Base-by-base conservation (phyloP, 75 land plant species). In the Pseudotsuga menziesii region DNA sequence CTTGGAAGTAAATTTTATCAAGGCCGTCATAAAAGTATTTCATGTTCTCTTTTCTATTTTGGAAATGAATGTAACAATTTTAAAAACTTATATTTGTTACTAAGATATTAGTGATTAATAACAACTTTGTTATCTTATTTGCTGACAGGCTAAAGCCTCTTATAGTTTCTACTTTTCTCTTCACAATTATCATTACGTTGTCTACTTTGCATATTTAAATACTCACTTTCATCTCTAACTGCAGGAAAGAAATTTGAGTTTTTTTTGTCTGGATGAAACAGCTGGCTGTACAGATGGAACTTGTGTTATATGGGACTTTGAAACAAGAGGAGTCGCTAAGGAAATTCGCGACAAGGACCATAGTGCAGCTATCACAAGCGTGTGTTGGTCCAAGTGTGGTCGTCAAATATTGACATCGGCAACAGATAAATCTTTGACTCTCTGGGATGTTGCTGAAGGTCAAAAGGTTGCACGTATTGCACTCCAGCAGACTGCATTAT, bases 271-370 rank as follows among this genome's bases (percentile, higher is more conserved):
- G 15, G 22, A 56, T 77, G 39, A 56, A 54, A 56, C 89, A 96
- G 99, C 95, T 93, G 99, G 99, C n/a, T 94, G 98, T 71, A 77
- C 91, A 64, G 93, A 96, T 88, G 99, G 99, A 44, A 79, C 88
- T 70, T 94, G 94, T 77, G 79, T 96, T 26, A 92, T 96, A 16
- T 96, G 99, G 99, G 99, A 96, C 78, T 96, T 96, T 73, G 94
- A 92, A 69, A 96, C 99, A 15, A 80, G 99, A 71, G 99, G 99
- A 8, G 86, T 96, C 67, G 90, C 99, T 15, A 94, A 90, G 83
- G 97, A 91, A 80, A 89, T 96, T 39, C 80, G 89, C 22, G 98
- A 94, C 70, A 83, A 87, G 69, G 90, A 89, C 20, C 79, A 84
- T 73, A 64, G 74, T 76, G 84, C 91, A 58, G 76, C 98, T n/a